Base-by-base conservation (phyloP, 768 basidiomycete species). In the Sporobolomyces pararoseus region DNA sequence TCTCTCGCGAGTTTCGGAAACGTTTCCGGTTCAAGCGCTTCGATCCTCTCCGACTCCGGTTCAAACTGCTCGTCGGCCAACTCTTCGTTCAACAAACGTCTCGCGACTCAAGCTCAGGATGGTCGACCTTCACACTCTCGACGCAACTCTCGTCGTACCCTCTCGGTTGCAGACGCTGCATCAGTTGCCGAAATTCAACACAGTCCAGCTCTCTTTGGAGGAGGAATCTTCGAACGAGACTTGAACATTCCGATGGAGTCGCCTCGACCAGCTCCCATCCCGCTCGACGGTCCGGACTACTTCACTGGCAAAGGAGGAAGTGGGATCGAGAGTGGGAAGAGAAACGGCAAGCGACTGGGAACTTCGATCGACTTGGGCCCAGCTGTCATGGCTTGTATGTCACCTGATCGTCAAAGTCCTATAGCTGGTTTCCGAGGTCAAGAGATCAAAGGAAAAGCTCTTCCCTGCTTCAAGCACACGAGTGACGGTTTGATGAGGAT, bases 401-500 rank as follows among this genome's bases (percentile, higher is more conserved):
- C 63, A 2, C 69, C 69, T 3, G 72, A 69, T 23, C 23, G 35
- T 1, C 66, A 83, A 83, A 31, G 90, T 87, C 51, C 79, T 19
- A 65, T 91, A 60, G 87, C 89, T 59, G 88, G 92, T 0, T 96
- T 94, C 79, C 89, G 94, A 21, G 91, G 92, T 75, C 92, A 92
- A 76, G 96, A 99, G 79, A 86, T 89, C 46, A 83, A 87, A 68
- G 95, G 95, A 46, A 99, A 98, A 81, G 86, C 94, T 74, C 79
- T 99, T 69, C 94, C 94, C 37, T 99, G 96, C 80, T 88, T 91
- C 78, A 86, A 88, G 59, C 94, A 96, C 55, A 87, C 88, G 52
- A 94, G 97, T 77, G 96, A 99, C 77, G 95, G 96, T 4, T 79
- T 99, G 60, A 95, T 97, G 87, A 85, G 96, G 75, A 89, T 99